These are phyloP conservation scores for Cyathus olla DNA, from an alignment of 1,284 basidiomycete genomes.

Conservation along the genomic window DNA sequence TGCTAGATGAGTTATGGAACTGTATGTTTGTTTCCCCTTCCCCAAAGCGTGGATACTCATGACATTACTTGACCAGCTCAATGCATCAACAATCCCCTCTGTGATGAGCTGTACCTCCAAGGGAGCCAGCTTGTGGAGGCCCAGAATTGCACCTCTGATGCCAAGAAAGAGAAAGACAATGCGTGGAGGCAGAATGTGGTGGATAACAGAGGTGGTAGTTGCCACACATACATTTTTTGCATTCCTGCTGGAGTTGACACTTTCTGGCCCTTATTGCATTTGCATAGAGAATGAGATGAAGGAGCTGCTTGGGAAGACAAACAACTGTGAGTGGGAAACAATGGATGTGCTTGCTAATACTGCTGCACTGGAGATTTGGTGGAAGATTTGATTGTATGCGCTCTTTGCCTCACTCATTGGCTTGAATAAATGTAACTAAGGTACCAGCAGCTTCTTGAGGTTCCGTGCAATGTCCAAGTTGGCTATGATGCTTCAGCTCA, in stretches of 20 bases:
- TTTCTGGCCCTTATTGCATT: not conserved
- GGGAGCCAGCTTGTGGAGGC: constrained; percentile 56
- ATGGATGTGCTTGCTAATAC: constrained; percentile 33
- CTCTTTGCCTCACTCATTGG: no score
- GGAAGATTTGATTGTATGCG: no score
- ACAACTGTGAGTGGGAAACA: constrained; percentile 40
- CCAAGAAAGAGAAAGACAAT: constrained; percentile 48
- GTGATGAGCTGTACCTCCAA: constrained; percentile 60
- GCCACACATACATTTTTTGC: constrained; percentile 25
- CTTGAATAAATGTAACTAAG: no score
- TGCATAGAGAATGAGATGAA: constrained; percentile 37
- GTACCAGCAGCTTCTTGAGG: no score
- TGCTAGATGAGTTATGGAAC: constrained; percentile 44
- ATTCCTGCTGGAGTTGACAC: not conserved
- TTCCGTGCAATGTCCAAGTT: no score
- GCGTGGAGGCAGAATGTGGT: constrained; percentile 28
- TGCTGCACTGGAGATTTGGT: not conserved
- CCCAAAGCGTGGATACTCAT: not conserved
- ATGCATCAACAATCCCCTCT: constrained; percentile 62
- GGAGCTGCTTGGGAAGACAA: constrained; percentile 33
- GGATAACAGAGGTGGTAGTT: constrained; percentile 19
- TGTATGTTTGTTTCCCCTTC: constrained; percentile 23
- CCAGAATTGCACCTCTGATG: constrained; percentile 48
- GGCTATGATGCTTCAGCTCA: no score
- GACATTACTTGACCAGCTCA: constrained; percentile 47